These are phyloP conservation scores for Jatropha podagrica DNA, from an alignment of 441 rosid genomes.

Conservation along the genomic window DNA sequence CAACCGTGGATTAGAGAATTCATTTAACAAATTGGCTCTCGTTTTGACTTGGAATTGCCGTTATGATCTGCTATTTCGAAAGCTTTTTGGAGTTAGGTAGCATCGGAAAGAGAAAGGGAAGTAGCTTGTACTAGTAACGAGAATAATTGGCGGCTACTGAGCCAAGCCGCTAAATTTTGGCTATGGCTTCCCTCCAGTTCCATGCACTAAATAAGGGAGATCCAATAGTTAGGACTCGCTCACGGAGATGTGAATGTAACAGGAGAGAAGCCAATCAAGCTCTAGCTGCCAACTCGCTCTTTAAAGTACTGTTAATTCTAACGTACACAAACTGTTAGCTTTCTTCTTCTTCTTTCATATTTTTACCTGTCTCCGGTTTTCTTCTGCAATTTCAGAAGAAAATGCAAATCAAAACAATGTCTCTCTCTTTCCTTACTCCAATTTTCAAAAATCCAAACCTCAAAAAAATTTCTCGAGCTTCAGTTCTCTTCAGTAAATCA, in stretches of 20 bases:
- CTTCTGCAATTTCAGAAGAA: neutral
- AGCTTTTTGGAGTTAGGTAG: neutral
- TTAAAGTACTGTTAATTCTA: neutral
- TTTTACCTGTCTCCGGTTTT: neutral
- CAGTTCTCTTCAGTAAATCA: slow-evolving; percentile 9
- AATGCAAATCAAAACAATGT: slow-evolving; percentile 9
- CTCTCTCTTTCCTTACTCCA: neutral
- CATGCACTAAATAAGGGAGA: too few species aligned
- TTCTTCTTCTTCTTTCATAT: neutral
- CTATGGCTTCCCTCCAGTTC: neutral
- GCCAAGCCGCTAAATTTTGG: neutral
- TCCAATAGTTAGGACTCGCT: too few species aligned
- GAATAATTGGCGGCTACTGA: neutral
- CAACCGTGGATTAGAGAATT: too few species aligned
- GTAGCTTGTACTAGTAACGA: neutral
- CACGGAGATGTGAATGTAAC: neutral
- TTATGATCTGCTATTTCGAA: neutral
- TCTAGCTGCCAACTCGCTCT: neutral
- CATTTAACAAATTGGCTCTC: too few species aligned
- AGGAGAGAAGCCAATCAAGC: neutral
- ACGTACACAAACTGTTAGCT: neutral
- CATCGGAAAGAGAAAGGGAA: neutral
- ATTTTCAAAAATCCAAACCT: neutral
- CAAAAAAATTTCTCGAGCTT: neutral
- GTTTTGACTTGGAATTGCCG: neutral